phyloP scores from a whole-genome alignment of 2,329 filamentous ascomycete species.

The Calonectria henricotiae region DNA sequence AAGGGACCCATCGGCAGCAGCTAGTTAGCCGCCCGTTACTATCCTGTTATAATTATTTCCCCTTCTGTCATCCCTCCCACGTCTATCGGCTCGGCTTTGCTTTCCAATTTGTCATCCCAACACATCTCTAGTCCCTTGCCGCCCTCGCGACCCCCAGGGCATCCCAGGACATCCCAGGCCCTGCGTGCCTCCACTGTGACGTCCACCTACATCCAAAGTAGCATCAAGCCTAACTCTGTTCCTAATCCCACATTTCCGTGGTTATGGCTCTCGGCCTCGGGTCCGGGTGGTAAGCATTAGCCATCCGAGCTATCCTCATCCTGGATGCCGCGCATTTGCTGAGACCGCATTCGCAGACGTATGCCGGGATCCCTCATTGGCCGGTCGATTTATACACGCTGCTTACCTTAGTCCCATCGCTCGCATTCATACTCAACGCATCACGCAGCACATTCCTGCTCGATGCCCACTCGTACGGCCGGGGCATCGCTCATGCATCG shows the following conservation, averaged over 20 bases:
- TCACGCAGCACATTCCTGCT: constrained; percentile 19
- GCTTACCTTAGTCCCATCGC: constrained; percentile 18
- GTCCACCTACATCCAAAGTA: constrained; percentile 21
- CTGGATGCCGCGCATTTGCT: constrained; percentile 21
- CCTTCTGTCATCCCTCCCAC: constrained; percentile 6
- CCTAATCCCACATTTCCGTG: constrained; percentile 24
- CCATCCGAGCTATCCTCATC: constrained; percentile 18
- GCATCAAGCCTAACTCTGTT: constrained; percentile 22
- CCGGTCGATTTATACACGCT: constrained; percentile 22
- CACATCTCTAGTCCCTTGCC: neutral
- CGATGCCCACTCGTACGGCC: constrained; percentile 8
- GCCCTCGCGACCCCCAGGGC: neutral
- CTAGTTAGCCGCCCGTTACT: neutral
- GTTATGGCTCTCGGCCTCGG: constrained; percentile 17
- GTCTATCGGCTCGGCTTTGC: neutral
- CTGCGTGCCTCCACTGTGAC: constrained; percentile 18
- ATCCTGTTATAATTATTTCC: constrained; percentile 17
- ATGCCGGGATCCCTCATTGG: constrained; percentile 19
- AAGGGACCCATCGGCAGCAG: constrained; percentile 3
- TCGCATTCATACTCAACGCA: constrained; percentile 26
- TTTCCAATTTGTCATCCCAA: constrained; percentile 19
- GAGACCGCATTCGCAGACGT: constrained; percentile 21
- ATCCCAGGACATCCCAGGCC: constrained; percentile 7
- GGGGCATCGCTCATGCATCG: constrained; percentile 24
- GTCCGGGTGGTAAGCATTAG: constrained; percentile 16